phyloP scores from a whole-genome alignment of 805 yeast genomes.

The Wickerhamiella shivajii region DNA sequence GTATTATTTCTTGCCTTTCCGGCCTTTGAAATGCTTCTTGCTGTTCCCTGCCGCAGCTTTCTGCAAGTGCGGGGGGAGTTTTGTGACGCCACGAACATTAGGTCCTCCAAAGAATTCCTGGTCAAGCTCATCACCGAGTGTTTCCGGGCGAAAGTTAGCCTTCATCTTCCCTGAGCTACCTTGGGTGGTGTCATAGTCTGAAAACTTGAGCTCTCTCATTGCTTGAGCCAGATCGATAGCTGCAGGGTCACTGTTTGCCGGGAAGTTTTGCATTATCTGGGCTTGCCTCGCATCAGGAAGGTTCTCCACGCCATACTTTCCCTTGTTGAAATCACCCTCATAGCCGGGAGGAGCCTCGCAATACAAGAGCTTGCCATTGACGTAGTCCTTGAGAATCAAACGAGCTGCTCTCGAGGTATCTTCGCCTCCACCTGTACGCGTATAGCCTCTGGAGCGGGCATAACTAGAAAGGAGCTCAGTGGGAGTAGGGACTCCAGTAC shows the following conservation, averaged over 20 bases:
- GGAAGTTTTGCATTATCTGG: conserved; percentile 48
- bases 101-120: conserved; percentile 68
- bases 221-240: conserved; percentile 55
- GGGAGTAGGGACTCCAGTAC: conserved; percentile 73
- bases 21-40: conserved; percentile 62
- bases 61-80: conserved; percentile 57
- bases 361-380: conserved; percentile 74
- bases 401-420: conserved; percentile 93
- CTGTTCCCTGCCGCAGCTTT: conserved; percentile 20
- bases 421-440: conserved; percentile 88
- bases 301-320: conserved; percentile 47
- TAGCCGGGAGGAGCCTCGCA: conserved; percentile 77
- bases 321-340: conserved; percentile 60
- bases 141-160: conserved; percentile 22
- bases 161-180: conserved; percentile 35
- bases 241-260: conserved; percentile 28
- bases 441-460: conserved; percentile 92
- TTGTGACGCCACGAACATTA: conserved; percentile 44
- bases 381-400: conserved; percentile 84
- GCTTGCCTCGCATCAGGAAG: conserved; percentile 60
- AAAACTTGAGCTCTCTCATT: conserved; percentile 58
- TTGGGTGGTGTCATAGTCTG: conserved; percentile 39
- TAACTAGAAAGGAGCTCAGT: conserved; percentile 80
- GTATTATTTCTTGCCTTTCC: conserved; percentile 38
- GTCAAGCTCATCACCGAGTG: conserved; percentile 74